Conservation (phyloP, 352 stramenopile genomes). For the Elongisporangium prolatum region DNA sequence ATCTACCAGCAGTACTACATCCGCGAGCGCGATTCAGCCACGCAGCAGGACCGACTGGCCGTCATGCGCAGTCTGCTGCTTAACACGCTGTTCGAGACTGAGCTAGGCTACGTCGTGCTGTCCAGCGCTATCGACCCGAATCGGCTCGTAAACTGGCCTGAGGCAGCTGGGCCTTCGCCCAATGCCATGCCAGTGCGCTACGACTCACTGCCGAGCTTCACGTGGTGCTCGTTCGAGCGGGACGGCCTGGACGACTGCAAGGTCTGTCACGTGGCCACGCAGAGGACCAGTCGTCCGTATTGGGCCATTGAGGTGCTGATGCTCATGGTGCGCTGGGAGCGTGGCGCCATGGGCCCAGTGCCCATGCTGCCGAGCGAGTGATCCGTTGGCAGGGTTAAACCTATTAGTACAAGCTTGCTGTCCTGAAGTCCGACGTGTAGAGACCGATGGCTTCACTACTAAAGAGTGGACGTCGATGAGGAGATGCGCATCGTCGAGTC, state of each 20-base stretch:
- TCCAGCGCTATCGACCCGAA: neutral
- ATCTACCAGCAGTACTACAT: slow-evolving; percentile 3
- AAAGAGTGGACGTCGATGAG: too few species aligned
- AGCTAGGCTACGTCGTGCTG: neutral
- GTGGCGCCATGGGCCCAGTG: slow-evolving; percentile 27
- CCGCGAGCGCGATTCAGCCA: neutral
- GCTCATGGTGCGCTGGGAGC: slow-evolving; percentile 39
- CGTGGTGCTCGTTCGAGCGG: neutral
- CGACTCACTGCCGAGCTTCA: neutral
- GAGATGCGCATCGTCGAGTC: too few species aligned
- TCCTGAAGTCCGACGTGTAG: too few species aligned
- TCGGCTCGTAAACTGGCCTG: neutral
- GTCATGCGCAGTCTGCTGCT: neutral
- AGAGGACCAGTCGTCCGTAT: slow-evolving; percentile 35
- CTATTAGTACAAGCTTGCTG: neutral
- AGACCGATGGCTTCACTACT: neutral
- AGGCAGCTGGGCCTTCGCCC: neutral
- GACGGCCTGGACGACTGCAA: slow-evolving; percentile 15
- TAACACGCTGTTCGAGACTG: neutral
- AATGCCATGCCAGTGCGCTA: neutral
- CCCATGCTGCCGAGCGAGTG: slow-evolving; percentile 20
- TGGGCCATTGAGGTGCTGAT: slow-evolving; percentile 49
- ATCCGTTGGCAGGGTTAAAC: neutral
- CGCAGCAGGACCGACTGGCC: neutral
- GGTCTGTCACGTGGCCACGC: slow-evolving; percentile 22